These are phyloP conservation scores for Epichloe gansuensis DNA, from an alignment of 2,329 filamentous ascomycete species.

Conservation along the genomic window DNA sequence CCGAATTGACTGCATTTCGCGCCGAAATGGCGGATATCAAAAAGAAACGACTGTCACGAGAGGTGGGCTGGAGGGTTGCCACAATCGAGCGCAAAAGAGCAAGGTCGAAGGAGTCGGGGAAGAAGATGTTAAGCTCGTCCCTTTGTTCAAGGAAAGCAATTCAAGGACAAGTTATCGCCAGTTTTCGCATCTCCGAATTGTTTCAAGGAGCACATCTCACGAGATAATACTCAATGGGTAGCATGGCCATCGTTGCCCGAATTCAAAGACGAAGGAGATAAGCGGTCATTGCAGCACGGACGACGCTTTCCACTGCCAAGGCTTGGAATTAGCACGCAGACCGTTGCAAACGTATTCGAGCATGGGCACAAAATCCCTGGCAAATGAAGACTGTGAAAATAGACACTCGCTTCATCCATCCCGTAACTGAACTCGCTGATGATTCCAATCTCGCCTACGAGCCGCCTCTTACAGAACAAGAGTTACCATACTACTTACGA, in stretches of 20 bases:
- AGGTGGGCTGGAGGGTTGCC: slow-evolving; percentile 14
- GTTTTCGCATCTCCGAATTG: slow-evolving; percentile 22
- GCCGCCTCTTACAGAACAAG: slow-evolving; percentile 2
- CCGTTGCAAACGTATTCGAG: slow-evolving; percentile 5
- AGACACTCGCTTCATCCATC: slow-evolving; percentile 10
- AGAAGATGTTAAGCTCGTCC: slow-evolving; percentile 3
- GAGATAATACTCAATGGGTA: slow-evolving; percentile 8
- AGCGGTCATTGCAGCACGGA: slow-evolving; percentile 12
- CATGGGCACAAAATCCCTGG: slow-evolving; percentile 15
- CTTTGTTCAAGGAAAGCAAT: slow-evolving; percentile 17
- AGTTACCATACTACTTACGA: slow-evolving; percentile 6
- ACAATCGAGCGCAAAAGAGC: slow-evolving; percentile 9
- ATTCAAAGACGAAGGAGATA: slow-evolving; percentile 24
- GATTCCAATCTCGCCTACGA: background rate
- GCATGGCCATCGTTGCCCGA: slow-evolving; percentile 25
- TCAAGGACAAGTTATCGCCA: slow-evolving; percentile 19
- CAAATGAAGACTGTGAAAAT: slow-evolving; percentile 15
- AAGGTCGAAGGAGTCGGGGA: background rate
- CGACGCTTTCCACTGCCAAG: slow-evolving; percentile 23
- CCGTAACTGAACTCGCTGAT: background rate
- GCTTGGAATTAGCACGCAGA: slow-evolving; percentile 11
- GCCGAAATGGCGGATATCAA: slow-evolving; percentile 17
- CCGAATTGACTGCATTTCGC: slow-evolving; percentile 22
- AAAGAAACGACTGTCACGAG: slow-evolving; percentile 13
- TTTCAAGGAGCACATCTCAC: slow-evolving; percentile 17